Evolutionary conservation across 129 eudicot genomes (phyloP).

Genomic region (Saussurea involucrata): DNA sequence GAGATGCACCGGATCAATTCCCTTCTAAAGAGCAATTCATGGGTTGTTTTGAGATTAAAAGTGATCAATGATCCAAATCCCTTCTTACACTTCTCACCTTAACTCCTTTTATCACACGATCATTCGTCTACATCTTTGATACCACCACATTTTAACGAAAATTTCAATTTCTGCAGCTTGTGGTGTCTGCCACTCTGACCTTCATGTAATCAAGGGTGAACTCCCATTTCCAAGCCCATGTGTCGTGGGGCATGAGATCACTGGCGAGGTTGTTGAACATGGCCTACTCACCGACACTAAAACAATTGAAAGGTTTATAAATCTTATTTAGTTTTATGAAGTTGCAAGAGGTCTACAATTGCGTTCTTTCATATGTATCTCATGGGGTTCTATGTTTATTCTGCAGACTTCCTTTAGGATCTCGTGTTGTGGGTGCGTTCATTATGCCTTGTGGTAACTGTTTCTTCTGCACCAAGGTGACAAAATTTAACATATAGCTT

Average conservation of each 20-base stretch:
- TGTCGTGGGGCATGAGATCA: slow-evolving; percentile 94
- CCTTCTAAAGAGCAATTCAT: too few relatives aligned
- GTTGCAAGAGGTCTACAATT: background rate
- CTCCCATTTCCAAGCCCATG: slow-evolving; percentile 93
- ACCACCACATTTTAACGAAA: background rate
- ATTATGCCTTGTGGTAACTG: slow-evolving; percentile 99
- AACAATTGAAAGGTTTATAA: slow-evolving; percentile 67
- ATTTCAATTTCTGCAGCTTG: slow-evolving; percentile 59
- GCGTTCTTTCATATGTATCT: background rate
- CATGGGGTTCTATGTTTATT: slow-evolving; percentile 10
- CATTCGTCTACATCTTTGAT: background rate
- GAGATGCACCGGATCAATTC: too few relatives aligned
- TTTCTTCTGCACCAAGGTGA: slow-evolving; percentile 87
- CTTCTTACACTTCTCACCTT: too few relatives aligned
- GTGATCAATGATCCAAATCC: too few relatives aligned
- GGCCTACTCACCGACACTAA: slow-evolving; percentile 70
- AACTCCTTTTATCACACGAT: too few relatives aligned
- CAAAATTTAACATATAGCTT: slow-evolving; percentile 1
- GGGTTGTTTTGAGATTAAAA: too few relatives aligned
- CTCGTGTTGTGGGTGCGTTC: slow-evolving; percentile 91
- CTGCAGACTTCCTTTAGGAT: slow-evolving; percentile 81
- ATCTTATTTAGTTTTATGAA: background rate
- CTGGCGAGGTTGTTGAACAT: slow-evolving; percentile 97
- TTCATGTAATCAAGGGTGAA: slow-evolving; percentile 93
- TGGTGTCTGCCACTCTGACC: slow-evolving; percentile 98